Conservation (phyloP, 208 protist species). For the Giardia muris region DNA sequence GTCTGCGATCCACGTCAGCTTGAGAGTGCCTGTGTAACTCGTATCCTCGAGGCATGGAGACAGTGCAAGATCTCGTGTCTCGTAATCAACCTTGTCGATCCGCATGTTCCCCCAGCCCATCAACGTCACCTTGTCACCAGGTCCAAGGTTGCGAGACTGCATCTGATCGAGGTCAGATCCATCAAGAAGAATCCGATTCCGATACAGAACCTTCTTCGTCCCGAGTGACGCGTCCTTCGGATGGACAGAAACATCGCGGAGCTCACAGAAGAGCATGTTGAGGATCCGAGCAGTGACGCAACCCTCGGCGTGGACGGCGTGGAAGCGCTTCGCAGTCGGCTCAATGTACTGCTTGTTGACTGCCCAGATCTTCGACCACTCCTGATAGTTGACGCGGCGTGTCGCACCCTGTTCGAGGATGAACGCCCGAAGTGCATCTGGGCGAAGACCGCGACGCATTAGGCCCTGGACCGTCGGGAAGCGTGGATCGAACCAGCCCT, state of each 20-base stretch:
- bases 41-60: conserved; percentile 61
- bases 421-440: conserved; percentile 78
- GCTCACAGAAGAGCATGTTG: background rate
- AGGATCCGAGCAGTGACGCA: conserved; percentile 28
- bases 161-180: conserved; percentile 55
- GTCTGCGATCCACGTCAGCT: conserved; percentile 75
- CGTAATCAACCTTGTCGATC: conserved; percentile 35
- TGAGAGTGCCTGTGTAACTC: conserved; percentile 84
- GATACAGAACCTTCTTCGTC: conserved; percentile 57
- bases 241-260: conserved; percentile 11
- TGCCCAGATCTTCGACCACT: conserved; percentile 91
- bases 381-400: conserved; percentile 74
- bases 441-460: conserved; percentile 77
- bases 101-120: conserved; percentile 92
- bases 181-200: conserved; percentile 64
- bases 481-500: conserved; percentile 91
- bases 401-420: conserved; percentile 81
- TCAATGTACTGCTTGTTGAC: conserved; percentile 89
- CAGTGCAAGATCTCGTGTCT: conserved; percentile 51
- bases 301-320: conserved; percentile 53
- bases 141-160: conserved; percentile 47
- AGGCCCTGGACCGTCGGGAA: conserved; percentile 87
- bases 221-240: conserved; percentile 65
- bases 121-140: conserved; percentile 82
- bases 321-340: conserved; percentile 78